Percentiles rank a stretch among this genome's conserved stretches.
These are phyloP conservation scores for Cryomyces minteri DNA, from an alignment of 495 filamentous ascomycete genomes.

Conservation along the genomic window DNA sequence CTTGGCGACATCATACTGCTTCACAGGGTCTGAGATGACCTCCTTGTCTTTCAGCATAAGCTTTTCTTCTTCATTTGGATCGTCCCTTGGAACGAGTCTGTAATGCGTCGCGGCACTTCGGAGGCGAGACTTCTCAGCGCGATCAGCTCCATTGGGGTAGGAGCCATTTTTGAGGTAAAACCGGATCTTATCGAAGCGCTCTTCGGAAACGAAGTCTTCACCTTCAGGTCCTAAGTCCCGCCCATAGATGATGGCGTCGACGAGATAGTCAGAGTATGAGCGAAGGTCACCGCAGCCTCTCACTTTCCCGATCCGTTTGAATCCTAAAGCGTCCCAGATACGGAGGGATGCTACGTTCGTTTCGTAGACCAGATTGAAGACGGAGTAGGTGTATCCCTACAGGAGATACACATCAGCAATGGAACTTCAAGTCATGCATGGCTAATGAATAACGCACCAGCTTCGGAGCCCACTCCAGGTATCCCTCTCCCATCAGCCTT, in stretches of 20 bases:
- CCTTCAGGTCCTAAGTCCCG: constrained; percentile 60
- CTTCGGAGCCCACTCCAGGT: constrained; percentile 86
- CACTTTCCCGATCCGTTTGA: constrained; percentile 88
- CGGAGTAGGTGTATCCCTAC: constrained; percentile 81
- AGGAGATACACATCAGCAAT: background rate
- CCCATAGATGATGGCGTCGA: constrained; percentile 95
- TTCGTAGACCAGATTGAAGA: constrained; percentile 98
- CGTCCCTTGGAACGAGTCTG: constrained; percentile 41
- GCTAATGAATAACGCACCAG: constrained; percentile 32
- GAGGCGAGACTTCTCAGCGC: constrained; percentile 86
- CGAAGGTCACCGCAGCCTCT: constrained; percentile 74
- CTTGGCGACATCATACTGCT: constrained; percentile 79
- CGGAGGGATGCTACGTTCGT: constrained; percentile 88
- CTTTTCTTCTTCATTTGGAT: constrained; percentile 41
- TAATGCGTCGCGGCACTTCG: constrained; percentile 92
- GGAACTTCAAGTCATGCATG: background rate
- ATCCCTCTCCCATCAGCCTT: constrained; percentile 81
- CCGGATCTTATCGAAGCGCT: constrained; percentile 95
- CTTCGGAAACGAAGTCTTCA: constrained; percentile 84
- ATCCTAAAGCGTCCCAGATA: constrained; percentile 95
- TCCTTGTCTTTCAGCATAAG: constrained; percentile 97
- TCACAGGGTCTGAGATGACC: constrained; percentile 77
- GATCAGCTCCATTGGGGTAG: constrained; percentile 84
- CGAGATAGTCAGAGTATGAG: constrained; percentile 57
- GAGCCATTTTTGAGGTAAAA: constrained; percentile 92